Evolutionary conservation across 805 yeast genomes (phyloP).

Genomic region (Wickerhamomyces strasburgensis): DNA sequence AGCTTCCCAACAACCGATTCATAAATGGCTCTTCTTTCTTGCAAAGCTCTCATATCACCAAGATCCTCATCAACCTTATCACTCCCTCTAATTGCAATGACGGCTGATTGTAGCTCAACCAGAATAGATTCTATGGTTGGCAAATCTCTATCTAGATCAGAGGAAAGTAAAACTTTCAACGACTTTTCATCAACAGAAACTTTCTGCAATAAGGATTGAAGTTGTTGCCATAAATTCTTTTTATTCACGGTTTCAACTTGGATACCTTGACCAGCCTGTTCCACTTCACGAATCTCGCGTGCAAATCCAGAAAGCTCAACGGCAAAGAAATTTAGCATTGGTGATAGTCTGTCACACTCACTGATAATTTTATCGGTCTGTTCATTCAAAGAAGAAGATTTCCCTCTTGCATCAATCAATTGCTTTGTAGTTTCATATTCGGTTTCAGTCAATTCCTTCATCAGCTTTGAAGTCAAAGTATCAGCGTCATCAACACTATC

Average conservation of each 20-base stretch:
- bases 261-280: slow-evolving; percentile 70
- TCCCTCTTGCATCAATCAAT: slow-evolving; percentile 44
- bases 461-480: slow-evolving; percentile 51
- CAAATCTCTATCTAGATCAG: slow-evolving; percentile 44
- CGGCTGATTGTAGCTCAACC: slow-evolving; percentile 54
- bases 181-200: slow-evolving; percentile 59
- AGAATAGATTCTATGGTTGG: slow-evolving; percentile 53
- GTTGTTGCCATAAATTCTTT: slow-evolving; percentile 65
- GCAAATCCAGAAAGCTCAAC: slow-evolving; percentile 61
- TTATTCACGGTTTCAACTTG: slow-evolving; percentile 82
- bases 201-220: slow-evolving; percentile 63
- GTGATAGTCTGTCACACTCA: slow-evolving; percentile 54
- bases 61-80: slow-evolving; percentile 35
- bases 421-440: slow-evolving; percentile 59
- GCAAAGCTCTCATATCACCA: slow-evolving; percentile 66
- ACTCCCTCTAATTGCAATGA: slow-evolving; percentile 55
- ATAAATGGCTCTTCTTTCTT: slow-evolving; percentile 57
- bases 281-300: slow-evolving; percentile 66
- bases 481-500: slow-evolving; percentile 59
- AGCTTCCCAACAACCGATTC: slow-evolving; percentile 52
- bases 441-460: slow-evolving; percentile 52
- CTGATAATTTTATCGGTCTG: slow-evolving; percentile 39
- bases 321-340: slow-evolving; percentile 48
- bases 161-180: slow-evolving; percentile 39
- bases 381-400: slow-evolving; percentile 37